Percentiles rank a stretch among this genome's conserved stretches.
Conservation (phyloP, 2,329 filamentous ascomycete genomes). For the Ophiostoma himal-ulmi region DNA sequence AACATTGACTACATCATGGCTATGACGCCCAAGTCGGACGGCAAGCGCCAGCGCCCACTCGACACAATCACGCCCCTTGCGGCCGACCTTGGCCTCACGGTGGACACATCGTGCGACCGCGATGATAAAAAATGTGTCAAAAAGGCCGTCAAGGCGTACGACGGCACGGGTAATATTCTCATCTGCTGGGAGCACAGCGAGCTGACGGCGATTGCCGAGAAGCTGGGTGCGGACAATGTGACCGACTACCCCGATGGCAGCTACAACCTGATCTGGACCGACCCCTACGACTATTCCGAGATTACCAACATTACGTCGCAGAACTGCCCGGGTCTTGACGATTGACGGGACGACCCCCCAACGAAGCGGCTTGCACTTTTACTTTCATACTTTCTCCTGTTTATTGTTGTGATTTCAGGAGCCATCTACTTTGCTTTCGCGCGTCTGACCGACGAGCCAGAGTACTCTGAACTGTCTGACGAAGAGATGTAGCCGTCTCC, state of each 20-base stretch:
- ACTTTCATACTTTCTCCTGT: neutral
- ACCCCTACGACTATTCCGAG: conserved; percentile 44
- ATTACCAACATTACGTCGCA: conserved; percentile 46
- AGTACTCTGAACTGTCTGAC: conserved; percentile 13
- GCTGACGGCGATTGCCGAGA: conserved; percentile 46
- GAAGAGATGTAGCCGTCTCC: neutral
- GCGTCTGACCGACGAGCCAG: neutral
- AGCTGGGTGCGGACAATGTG: conserved; percentile 46
- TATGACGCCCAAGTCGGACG: conserved; percentile 47
- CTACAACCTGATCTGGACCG: conserved; percentile 54
- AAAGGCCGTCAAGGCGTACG: conserved; percentile 43
- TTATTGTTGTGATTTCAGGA: neutral
- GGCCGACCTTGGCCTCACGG: conserved; percentile 47
- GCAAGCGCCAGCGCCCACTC: conserved; percentile 47
- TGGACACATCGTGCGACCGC: conserved; percentile 52
- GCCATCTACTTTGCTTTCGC: neutral
- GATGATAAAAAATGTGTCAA: conserved; percentile 51
- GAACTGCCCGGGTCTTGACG: conserved; percentile 49
- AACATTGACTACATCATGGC: conserved; percentile 56
- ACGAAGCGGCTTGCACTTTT: neutral
- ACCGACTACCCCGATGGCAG: conserved; percentile 46
- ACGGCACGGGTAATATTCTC: conserved; percentile 50
- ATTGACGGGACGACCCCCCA: conserved; percentile 17
- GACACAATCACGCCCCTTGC: conserved; percentile 54
- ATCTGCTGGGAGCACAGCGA: conserved; percentile 47